Conservation (phyloP, 176 grass and related monocot species). For the Hordeum marinum region DNA sequence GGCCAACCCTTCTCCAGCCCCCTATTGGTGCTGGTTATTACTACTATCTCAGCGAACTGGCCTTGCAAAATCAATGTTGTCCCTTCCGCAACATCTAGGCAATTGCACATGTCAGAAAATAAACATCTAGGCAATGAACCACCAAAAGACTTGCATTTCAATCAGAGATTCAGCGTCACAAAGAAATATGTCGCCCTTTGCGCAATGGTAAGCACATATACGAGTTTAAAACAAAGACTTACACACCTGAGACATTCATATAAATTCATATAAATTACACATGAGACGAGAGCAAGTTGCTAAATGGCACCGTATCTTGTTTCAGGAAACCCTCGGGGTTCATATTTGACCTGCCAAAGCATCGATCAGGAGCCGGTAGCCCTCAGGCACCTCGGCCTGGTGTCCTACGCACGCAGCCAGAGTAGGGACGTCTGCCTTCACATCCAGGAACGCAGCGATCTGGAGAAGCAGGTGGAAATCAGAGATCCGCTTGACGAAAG, state of each 20-base stretch:
- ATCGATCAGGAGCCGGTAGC: conserved; percentile 87
- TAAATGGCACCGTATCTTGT: background rate
- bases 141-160: too few species aligned
- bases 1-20: too few species aligned
- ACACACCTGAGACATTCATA: background rate
- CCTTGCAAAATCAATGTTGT: too few species aligned
- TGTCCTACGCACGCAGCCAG: conserved; percentile 56
- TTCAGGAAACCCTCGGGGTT: background rate
- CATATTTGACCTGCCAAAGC: conserved; percentile 56
- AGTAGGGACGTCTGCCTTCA: conserved; percentile 60
- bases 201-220: too few species aligned
- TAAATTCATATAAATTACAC: conserved; percentile 4
- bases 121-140: too few species aligned
- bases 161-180: too few species aligned
- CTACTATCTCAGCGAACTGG: too few species aligned
- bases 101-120: too few species aligned
- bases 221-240: too few species aligned
- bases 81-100: too few species aligned
- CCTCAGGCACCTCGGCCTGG: conserved; percentile 62
- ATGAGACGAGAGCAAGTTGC: conserved; percentile 18
- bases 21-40: too few species aligned
- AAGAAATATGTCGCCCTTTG: too few species aligned
- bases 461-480: conserved; percentile 90
- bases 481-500: conserved; percentile 78
- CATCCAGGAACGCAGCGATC: conserved; percentile 54